phyloP scores from a whole-genome alignment of 1,139 yeast species.

The Nadsonia commutata region DNA sequence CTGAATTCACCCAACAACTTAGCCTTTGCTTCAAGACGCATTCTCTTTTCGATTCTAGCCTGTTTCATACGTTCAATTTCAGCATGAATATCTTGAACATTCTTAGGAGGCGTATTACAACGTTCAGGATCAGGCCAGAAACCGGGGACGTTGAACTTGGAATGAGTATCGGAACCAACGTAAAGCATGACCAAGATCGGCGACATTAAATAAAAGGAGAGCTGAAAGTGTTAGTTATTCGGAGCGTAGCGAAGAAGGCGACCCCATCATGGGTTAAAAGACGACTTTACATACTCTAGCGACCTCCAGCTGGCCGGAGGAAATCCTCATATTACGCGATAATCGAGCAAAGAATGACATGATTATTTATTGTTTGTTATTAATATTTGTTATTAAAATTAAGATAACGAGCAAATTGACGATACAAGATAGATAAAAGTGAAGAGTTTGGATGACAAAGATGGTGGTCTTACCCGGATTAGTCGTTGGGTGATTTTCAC shows the following conservation, averaged over 20 bases:
- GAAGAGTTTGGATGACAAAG: too few relatives aligned
- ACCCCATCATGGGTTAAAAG: too few relatives aligned
- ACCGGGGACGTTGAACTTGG: slow-evolving; percentile 82
- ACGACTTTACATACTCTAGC: slow-evolving; percentile 11
- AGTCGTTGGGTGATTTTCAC: too few relatives aligned
- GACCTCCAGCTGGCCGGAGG: slow-evolving; percentile 7
- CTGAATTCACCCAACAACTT: slow-evolving; percentile 36
- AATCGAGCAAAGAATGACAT: not conserved
- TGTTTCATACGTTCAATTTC: slow-evolving; percentile 76
- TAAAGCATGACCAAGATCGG: slow-evolving; percentile 86
- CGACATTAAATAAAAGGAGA: slow-evolving; percentile 71
- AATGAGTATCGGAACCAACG: slow-evolving; percentile 81
- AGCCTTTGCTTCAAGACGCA: slow-evolving; percentile 59
- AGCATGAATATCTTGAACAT: slow-evolving; percentile 80
- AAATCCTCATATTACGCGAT: not conserved
- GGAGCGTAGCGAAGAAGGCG: too few relatives aligned
- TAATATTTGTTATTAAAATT: too few relatives aligned
- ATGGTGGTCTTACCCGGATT: too few relatives aligned
- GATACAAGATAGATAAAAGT: too few relatives aligned
- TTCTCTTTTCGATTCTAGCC: slow-evolving; percentile 59
- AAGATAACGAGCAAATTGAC: too few relatives aligned
- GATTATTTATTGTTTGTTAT: too few relatives aligned
- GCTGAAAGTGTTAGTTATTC: too few relatives aligned
- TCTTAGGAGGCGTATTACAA: slow-evolving; percentile 80
- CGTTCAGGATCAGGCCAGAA: slow-evolving; percentile 97